A percentile compares a stretch with the other conserved stretches of the same genome.
Conservation (phyloP, 495 filamentous ascomycete species). For the Hyaloscypha variabilis region DNA sequence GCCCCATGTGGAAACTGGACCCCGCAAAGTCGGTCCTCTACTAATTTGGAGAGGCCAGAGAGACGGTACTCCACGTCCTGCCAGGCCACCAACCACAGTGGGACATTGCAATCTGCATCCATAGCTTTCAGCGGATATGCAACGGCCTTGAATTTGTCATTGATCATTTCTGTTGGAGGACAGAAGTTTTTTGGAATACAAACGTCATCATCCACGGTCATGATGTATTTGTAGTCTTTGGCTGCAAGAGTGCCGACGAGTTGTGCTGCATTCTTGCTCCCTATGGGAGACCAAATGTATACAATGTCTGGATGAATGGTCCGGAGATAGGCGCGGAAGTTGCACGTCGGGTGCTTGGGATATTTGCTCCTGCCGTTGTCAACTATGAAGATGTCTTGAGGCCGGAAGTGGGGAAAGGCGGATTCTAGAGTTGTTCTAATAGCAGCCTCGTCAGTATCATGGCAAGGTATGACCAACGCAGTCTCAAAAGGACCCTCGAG, state of each 20-base stretch:
- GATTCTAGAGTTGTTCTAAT: conserved; percentile 16
- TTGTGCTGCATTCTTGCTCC: conserved; percentile 44
- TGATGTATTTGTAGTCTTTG: conserved; percentile 42
- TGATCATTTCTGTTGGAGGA: conserved; percentile 44
- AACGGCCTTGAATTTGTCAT: conserved; percentile 40
- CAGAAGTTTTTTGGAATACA: conserved; percentile 46
- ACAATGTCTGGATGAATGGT: conserved; percentile 28
- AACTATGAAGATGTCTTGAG: conserved; percentile 27
- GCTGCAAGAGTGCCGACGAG: conserved; percentile 49
- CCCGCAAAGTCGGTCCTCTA: conserved; percentile 10
- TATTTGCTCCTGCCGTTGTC: conserved; percentile 31
- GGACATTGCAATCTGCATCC: conserved; percentile 35
- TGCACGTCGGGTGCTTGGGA: conserved; percentile 25
- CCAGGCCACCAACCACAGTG: conserved; percentile 45
- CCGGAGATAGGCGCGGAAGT: conserved; percentile 21
- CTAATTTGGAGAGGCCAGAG: conserved; percentile 35
- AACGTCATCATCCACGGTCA: conserved; percentile 53
- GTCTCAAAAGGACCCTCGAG: neutral
- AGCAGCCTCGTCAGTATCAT: conserved; percentile 14
- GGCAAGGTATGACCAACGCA: conserved; percentile 26
- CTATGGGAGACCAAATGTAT: conserved; percentile 36
- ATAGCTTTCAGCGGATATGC: conserved; percentile 50
- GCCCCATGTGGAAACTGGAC: conserved; percentile 21
- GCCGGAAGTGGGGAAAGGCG: conserved; percentile 22
- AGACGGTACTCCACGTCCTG: conserved; percentile 53